Evolutionary conservation across 169 alveolate species (phyloP), one percentile per base, ranked within the genome.

Genomic region (Hammondia hammondi): DNA sequence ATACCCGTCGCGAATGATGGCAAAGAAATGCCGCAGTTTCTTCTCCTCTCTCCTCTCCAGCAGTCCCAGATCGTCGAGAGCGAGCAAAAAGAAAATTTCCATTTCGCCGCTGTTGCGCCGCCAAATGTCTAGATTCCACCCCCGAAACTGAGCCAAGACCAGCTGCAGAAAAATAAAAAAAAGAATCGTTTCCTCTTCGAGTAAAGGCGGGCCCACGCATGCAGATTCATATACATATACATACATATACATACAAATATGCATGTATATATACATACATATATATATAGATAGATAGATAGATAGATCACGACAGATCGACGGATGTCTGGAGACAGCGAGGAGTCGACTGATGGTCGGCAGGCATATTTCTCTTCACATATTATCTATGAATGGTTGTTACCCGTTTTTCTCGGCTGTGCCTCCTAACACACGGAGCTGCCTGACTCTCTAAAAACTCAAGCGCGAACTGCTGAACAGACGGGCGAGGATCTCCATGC

Each of bases 1-100:
- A 81, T 94, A 94, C n/a, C 93, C 94, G 73, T 94, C 94, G 46
- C 95, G 96, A 4, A 94, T 92, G 27, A 87, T 52, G 37, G 88
- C 92, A 32, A 94, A 88, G 81, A 91, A 92, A 17, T 93, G 91
- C 37, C 85, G 87, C 52, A 92, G 72, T 12, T 72, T 73, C n/a
- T 91, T 48, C 35, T 92, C 90, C 43, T 92, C 94, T 32, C 91
- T 91, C 35, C 87, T 32, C 48, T 77, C 95, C 81, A 94, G 91
- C 56, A 94, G 88, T 29, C 92, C 88, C 12, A 94, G 70, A 39
- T 88, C 94, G 37, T 94, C 94, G 27, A 94, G 57, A 27, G 94
- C 95, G 57, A 88, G 89, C 67, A 94, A 46, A 17, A 94, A 91
- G 73, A 92, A 94, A 39, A 88, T 27, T 39, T 92, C 95, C 94